Conservation (phyloP, 371 early-diverging fungal species). For the Amoeboaphelidium occidentale region DNA sequence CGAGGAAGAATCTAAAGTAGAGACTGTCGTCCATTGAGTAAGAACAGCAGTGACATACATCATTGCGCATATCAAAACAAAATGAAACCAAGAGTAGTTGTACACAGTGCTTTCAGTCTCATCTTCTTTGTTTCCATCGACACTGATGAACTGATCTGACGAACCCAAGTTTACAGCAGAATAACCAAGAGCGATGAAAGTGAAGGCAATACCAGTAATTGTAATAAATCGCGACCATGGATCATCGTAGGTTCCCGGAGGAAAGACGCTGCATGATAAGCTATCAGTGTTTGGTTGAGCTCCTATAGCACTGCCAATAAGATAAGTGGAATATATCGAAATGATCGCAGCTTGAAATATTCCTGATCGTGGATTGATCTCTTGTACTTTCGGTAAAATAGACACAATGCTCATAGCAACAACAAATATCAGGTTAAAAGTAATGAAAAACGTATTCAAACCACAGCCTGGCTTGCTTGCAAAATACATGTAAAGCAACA, state of each 20-base stretch:
- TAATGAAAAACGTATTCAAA: conserved; percentile 72
- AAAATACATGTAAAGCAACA: conserved; percentile 20
- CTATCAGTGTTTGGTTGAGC: conserved; percentile 29
- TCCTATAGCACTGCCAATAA: conserved; percentile 58
- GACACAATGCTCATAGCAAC: conserved; percentile 35
- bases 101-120: conserved; percentile 51
- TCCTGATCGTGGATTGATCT: conserved; percentile 46
- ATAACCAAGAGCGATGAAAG: conserved; percentile 74
- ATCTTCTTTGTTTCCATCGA: conserved; percentile 26
- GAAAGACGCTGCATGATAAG: too few species aligned
- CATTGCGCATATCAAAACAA: conserved; percentile 69
- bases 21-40: conserved; percentile 55
- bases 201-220: conserved; percentile 50
- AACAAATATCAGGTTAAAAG: conserved; percentile 53
- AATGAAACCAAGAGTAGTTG: conserved; percentile 82
- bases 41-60: conserved; percentile 87
- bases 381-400: conserved; percentile 60
- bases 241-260: too few species aligned
- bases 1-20: not conserved
- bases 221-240: not conserved
- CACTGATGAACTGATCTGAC: conserved; percentile 13
- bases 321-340: conserved; percentile 66
- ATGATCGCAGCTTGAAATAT: conserved; percentile 83
- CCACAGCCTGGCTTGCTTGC: conserved; percentile 37
- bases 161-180: conserved; percentile 68